Conservation (phyloP, 345 rosid genomes). For the Hibiscus syriacus region DNA sequence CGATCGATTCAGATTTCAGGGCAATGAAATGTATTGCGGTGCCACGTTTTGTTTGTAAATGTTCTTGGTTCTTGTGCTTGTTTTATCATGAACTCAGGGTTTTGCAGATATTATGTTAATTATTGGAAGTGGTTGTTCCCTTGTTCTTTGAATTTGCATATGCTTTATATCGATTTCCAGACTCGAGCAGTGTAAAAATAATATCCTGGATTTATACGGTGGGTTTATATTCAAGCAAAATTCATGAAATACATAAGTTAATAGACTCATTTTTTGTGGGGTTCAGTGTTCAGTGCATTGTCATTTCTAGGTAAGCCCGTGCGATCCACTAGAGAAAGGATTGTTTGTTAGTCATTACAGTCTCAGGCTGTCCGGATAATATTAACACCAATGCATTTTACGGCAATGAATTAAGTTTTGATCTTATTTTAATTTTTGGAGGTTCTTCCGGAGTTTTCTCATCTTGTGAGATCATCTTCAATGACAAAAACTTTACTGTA, state of each 20-base stretch:
- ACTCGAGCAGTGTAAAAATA: background rate
- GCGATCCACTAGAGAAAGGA: background rate
- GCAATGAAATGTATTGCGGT: background rate
- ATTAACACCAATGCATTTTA: background rate
- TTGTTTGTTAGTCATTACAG: background rate
- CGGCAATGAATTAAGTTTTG: background rate
- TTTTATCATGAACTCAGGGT: background rate
- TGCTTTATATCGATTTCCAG: background rate
- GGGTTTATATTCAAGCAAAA: background rate
- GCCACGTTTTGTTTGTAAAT: background rate
- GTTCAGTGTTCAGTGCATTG: background rate
- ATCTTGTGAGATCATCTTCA: background rate
- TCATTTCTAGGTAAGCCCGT: background rate
- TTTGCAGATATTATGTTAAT: background rate
- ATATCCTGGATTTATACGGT: too few species aligned
- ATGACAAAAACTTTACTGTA: background rate
- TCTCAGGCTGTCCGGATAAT: background rate
- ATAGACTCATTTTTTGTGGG: background rate
- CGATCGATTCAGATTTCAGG: background rate
- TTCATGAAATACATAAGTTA: background rate
- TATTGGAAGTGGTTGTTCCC: background rate
- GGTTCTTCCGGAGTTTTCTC: background rate
- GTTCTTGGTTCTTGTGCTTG: background rate
- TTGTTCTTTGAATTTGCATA: background rate
- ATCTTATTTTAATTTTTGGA: background rate